Evolutionary conservation across 345 rosid genomes (phyloP).

Genomic region (Draba incana): DNA sequence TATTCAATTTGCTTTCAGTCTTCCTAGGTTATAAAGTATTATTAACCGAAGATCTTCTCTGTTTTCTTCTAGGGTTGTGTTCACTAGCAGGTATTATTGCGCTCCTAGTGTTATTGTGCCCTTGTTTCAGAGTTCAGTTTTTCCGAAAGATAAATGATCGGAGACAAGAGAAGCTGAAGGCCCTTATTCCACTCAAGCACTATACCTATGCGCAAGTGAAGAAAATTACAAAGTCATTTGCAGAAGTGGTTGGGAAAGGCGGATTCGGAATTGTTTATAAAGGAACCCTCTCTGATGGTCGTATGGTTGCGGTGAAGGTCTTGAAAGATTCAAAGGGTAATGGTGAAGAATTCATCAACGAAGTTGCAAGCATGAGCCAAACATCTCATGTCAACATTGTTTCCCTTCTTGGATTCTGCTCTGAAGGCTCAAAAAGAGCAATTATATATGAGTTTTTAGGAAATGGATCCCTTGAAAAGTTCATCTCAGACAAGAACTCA

Average conservation of each 20-base stretch:
- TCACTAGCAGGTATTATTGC: too few species aligned
- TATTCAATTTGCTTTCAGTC: too few species aligned
- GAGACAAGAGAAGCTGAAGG: not conserved
- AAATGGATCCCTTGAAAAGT: slow-evolving; percentile 48
- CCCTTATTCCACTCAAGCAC: slow-evolving; percentile 1
- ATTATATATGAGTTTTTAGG: slow-evolving; percentile 45
- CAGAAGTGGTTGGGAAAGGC: not conserved
- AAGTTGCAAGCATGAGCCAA: slow-evolving; percentile 50
- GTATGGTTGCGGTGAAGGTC: slow-evolving; percentile 36
- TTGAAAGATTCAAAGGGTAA: slow-evolving; percentile 28
- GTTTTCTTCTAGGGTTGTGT: too few species aligned
- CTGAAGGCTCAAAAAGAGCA: slow-evolving; percentile 39
- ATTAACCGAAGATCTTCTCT: too few species aligned
- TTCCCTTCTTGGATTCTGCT: slow-evolving; percentile 47
- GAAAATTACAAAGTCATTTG: slow-evolving; percentile 22
- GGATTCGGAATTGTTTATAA: slow-evolving; percentile 12
- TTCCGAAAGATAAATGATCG: not conserved
- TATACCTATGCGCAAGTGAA: not conserved
- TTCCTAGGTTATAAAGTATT: too few species aligned
- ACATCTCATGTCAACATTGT: slow-evolving; percentile 55
- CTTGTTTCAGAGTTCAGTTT: too few species aligned
- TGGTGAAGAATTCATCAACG: slow-evolving; percentile 49
- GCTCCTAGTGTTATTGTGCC: too few species aligned
- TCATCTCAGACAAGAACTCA: not conserved
- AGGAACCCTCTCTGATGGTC: slow-evolving; percentile 1